These are phyloP conservation scores for Acanthamoeba healyi DNA, from an alignment of 208 protist genomes.

Conservation along the genomic window DNA sequence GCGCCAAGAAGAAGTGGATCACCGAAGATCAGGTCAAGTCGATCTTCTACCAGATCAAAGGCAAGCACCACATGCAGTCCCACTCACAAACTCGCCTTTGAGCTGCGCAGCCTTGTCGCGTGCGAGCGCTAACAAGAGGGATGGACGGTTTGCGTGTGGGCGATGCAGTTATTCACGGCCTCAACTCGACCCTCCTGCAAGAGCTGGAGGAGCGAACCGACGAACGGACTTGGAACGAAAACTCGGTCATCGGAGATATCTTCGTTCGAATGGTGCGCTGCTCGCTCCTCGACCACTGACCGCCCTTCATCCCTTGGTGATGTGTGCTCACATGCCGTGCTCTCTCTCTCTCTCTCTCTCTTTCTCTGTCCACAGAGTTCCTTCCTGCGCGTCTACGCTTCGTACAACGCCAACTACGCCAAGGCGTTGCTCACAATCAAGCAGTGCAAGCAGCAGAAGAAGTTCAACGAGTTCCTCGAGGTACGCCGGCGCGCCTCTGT, in stretches of 20 bases:
- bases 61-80: neutral
- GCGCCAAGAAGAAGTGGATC: constrained; percentile 50
- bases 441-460: constrained; percentile 58
- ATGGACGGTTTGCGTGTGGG: neutral
- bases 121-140: too few relatives aligned
- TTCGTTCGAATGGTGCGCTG: constrained; percentile 66
- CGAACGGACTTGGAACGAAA: constrained; percentile 60
- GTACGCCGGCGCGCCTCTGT: neutral
- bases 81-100: too few relatives aligned
- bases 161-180: constrained; percentile 56
- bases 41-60: constrained; percentile 48
- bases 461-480: constrained; percentile 70
- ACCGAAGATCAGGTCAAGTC: constrained; percentile 24
- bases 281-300: neutral
- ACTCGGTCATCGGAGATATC: constrained; percentile 75
- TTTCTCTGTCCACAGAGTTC: constrained; percentile 6
- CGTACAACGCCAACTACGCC: constrained; percentile 66
- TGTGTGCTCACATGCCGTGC: too few relatives aligned
- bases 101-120: too few relatives aligned
- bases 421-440: constrained; percentile 62
- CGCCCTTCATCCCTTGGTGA: neutral
- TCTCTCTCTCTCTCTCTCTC: too few relatives aligned
- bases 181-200: constrained; percentile 37
- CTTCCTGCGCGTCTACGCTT: constrained; percentile 59
- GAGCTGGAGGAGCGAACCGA: constrained; percentile 66